Conservation (phyloP, 495 filamentous ascomycete genomes). For the Neurospora terricola region DNA sequence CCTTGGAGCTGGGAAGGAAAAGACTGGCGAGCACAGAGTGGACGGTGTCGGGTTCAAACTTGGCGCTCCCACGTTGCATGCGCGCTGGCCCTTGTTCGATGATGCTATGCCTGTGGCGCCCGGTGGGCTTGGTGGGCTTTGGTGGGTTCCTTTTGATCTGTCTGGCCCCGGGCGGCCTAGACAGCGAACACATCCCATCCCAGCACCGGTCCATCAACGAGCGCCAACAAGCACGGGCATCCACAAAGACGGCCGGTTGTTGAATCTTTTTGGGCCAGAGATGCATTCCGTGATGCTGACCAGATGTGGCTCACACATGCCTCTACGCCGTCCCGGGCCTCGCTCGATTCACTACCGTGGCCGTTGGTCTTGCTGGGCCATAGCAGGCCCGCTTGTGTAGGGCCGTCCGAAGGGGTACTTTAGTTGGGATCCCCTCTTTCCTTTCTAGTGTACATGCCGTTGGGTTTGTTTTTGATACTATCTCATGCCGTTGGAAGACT, state of each 20-base stretch:
- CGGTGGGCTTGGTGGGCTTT: background rate
- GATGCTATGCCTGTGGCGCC: constrained; percentile 19
- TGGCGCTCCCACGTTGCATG: constrained; percentile 23
- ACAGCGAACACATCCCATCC: background rate
- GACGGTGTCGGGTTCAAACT: constrained; percentile 10
- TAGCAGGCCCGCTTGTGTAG: background rate
- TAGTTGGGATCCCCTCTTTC: background rate
- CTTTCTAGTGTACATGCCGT: background rate
- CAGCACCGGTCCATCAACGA: background rate
- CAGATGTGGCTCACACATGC: background rate
- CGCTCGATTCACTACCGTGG: background rate
- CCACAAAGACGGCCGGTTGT: background rate
- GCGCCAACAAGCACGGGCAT: background rate
- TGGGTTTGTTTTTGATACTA: background rate
- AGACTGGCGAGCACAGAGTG: constrained; percentile 1
- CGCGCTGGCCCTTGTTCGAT: constrained; percentile 17
- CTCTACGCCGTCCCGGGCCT: background rate
- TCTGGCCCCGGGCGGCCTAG: background rate
- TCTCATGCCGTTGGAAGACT: background rate
- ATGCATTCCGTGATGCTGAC: background rate
- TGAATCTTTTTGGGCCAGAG: background rate
- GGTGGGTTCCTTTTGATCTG: background rate
- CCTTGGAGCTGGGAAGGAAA: background rate
- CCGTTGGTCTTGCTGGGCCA: background rate
- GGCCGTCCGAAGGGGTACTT: background rate